A percentile compares a stretch with the other conserved stretches of the same genome.
Conservation (phyloP, 345 rosid genomes). For the Brassica juncea region DNA sequence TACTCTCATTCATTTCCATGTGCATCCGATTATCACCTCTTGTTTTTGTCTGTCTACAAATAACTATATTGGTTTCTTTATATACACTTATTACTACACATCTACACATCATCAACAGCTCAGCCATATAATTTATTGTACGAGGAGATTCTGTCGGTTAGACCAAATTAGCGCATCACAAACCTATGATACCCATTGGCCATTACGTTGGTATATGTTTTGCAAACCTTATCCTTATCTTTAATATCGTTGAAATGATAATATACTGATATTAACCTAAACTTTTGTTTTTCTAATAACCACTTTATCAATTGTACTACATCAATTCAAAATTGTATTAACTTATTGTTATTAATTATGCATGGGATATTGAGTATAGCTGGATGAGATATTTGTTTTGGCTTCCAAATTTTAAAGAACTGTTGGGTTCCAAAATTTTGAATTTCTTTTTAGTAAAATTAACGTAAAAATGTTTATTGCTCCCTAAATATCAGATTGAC, state of each 20-base stretch:
- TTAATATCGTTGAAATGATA: background rate
- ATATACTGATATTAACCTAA: background rate
- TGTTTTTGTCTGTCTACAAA: background rate
- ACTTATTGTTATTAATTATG: background rate
- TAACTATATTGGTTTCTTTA: background rate
- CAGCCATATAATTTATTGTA: background rate
- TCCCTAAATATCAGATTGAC: background rate
- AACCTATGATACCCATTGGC: constrained; percentile 6
- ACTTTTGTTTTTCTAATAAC: background rate
- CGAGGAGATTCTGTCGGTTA: constrained; percentile 26
- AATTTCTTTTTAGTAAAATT: too few species aligned
- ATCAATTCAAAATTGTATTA: background rate
- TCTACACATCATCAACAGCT: background rate
- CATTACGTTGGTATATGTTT: constrained; percentile 8
- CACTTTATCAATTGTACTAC: background rate
- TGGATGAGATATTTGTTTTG: too few species aligned
- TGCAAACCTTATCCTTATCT: constrained; percentile 14
- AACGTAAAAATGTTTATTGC: background rate
- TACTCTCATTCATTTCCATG: background rate
- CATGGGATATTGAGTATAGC: background rate
- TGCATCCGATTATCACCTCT: background rate
- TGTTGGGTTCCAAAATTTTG: background rate
- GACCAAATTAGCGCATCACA: constrained; percentile 31
- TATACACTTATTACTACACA: background rate
- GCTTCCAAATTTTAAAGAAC: background rate